Conservation (phyloP, 805 yeast genomes). For the Saturnispora saitoi region DNA sequence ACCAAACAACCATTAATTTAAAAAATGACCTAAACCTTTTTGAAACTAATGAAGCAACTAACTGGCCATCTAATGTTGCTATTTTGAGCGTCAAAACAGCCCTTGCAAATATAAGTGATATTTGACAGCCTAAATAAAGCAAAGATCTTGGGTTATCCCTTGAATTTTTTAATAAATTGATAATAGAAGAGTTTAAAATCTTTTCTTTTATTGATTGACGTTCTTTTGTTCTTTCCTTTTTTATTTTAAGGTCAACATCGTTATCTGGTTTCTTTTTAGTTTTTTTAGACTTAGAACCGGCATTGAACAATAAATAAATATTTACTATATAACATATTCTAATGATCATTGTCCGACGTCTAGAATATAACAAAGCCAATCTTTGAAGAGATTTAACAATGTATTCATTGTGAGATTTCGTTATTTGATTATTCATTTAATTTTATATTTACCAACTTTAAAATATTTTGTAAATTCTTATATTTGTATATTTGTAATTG, state of each 20-base stretch:
- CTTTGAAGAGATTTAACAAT: slow-evolving; percentile 7
- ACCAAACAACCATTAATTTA: slow-evolving; percentile 62
- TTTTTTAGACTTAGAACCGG: slow-evolving; percentile 16
- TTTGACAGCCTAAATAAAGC: slow-evolving; percentile 34
- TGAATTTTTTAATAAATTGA: not conserved
- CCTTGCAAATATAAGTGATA: slow-evolving; percentile 51
- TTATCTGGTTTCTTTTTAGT: not conserved
- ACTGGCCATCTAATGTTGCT: slow-evolving; percentile 76
- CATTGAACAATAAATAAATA: slow-evolving; percentile 22
- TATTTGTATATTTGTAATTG: no score
- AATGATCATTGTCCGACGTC: slow-evolving; percentile 18
- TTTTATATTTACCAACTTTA: no score
- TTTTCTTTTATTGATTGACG: slow-evolving; percentile 4
- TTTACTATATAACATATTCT: slow-evolving; percentile 19
- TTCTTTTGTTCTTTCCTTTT: not conserved
- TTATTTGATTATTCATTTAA: slow-evolving; percentile 1
- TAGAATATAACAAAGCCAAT: slow-evolving; percentile 15
- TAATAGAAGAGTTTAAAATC: not conserved
- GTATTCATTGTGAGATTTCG: slow-evolving; percentile 8
- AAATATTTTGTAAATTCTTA: no score
- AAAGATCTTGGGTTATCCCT: slow-evolving; percentile 16
- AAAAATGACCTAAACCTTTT: slow-evolving; percentile 59
- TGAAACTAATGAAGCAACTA: slow-evolving; percentile 74
- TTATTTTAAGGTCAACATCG: not conserved
- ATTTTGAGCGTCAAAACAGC: slow-evolving; percentile 73